A percentile compares a stretch with the other conserved stretches of the same genome.
Evolutionary conservation across 176 grass and related monocot genomes (phyloP).

Genomic region (Cenchrus americanus): DNA sequence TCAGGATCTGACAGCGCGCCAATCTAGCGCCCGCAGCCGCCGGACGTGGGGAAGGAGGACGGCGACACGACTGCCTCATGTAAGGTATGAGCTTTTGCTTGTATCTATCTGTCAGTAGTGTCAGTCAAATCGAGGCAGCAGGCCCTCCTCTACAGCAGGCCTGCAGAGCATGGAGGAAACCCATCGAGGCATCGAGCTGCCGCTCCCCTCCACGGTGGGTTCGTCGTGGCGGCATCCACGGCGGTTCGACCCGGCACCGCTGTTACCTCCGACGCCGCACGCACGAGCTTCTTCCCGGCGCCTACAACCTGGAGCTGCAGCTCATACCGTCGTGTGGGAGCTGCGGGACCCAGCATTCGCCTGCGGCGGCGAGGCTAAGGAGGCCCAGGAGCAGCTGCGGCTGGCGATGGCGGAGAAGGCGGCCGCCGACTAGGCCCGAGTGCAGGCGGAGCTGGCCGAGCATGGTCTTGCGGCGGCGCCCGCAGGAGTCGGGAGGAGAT

Average conservation of each 20-base stretch:
- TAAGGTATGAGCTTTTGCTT: conserved; percentile 28
- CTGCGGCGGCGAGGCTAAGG: conserved; percentile 44
- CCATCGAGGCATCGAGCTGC: too few species aligned
- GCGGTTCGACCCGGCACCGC: conserved; percentile 30
- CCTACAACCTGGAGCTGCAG: conserved; percentile 72
- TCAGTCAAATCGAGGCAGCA: too few species aligned
- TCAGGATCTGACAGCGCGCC: too few species aligned
- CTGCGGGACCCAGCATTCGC: conserved; percentile 20
- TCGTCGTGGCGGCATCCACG: not conserved
- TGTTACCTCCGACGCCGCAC: conserved; percentile 26
- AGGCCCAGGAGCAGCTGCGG: conserved; percentile 46
- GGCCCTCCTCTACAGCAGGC: too few species aligned
- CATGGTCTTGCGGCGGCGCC: conserved; percentile 82
- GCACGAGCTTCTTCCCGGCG: not conserved
- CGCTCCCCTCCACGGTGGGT: too few species aligned
- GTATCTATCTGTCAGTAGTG: too few species aligned
- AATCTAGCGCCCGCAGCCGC: too few species aligned
- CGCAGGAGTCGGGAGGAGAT: conserved; percentile 35
- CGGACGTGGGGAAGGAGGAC: not conserved
- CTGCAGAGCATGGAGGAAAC: too few species aligned
- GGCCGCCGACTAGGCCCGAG: conserved; percentile 63
- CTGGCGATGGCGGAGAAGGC: conserved; percentile 63
- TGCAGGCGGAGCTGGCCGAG: conserved; percentile 79
- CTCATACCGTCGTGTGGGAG: conserved; percentile 59
- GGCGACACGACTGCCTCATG: conserved; percentile 12